phyloP scores from a whole-genome alignment of 176 grass and related monocot species.

The Chrysopogon serrulatus region DNA sequence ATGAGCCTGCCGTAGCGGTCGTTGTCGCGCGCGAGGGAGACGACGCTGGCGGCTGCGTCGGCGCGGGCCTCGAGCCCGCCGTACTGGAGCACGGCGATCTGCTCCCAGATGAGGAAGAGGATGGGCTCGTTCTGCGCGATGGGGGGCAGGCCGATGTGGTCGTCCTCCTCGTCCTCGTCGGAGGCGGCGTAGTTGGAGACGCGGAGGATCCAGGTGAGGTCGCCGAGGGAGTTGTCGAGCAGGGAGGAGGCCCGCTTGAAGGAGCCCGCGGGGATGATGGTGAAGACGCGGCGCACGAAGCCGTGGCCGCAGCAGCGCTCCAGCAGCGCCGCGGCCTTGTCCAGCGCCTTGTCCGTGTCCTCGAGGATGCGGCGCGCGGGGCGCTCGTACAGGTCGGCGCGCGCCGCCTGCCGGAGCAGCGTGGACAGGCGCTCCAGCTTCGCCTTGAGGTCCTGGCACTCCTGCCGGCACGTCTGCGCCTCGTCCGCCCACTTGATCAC shows the following conservation, averaged over 20 bases:
- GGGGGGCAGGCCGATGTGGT: conserved; percentile 82
- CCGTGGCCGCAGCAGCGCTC: conserved; percentile 42
- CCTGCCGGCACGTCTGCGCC: conserved; percentile 50
- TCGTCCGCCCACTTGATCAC: conserved; percentile 85
- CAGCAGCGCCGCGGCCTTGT: conserved; percentile 49
- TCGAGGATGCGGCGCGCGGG: conserved; percentile 80
- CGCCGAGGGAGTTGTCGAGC: conserved; percentile 77
- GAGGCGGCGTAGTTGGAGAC: conserved; percentile 45
- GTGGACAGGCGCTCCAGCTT: conserved; percentile 69
- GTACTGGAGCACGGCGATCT: conserved; percentile 83
- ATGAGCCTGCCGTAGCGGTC: conserved; percentile 70
- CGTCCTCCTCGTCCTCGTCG: conserved; percentile 31
- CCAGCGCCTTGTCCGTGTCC: conserved; percentile 77
- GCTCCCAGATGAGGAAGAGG: conserved; percentile 98
- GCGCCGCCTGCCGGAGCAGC: conserved; percentile 85
- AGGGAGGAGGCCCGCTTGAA: conserved; percentile 48
- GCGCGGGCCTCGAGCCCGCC: conserved; percentile 57
- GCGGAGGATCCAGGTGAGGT: conserved; percentile 80
- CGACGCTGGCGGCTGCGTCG: conserved; percentile 65
- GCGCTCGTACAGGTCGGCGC: conserved; percentile 87
- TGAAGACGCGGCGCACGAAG: conserved; percentile 44
- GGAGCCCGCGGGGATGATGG: conserved; percentile 60
- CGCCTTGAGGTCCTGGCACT: conserved; percentile 72
- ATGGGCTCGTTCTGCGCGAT: conserved; percentile 99
- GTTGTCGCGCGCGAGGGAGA: conserved; percentile 74